Conservation (phyloP, 257 asterid genomes). For the Solanum pennellii region DNA sequence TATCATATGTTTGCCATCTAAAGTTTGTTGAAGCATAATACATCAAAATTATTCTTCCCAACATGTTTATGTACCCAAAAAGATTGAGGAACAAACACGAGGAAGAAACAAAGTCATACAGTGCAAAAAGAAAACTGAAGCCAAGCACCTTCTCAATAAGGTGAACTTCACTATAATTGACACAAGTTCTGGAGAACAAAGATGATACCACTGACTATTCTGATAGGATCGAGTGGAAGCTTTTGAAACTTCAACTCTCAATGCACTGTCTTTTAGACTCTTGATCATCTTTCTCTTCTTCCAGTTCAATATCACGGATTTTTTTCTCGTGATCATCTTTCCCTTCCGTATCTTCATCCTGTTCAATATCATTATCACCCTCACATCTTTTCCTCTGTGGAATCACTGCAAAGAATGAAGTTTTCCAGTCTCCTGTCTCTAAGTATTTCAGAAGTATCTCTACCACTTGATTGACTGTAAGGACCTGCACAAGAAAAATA, state of each 20-base stretch:
- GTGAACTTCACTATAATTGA: not conserved
- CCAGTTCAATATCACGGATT: constrained; percentile 24
- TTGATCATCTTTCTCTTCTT: constrained; percentile 10
- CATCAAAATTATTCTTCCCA: not conserved
- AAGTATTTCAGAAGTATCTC: constrained; percentile 77
- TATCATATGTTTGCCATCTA: not conserved
- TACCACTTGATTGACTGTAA: constrained; percentile 88
- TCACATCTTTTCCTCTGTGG: constrained; percentile 86
- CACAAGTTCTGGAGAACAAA: not conserved
- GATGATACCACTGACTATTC: not conserved
- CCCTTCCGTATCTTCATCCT: constrained; percentile 6
- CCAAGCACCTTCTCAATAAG: not conserved
- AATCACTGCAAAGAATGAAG: constrained; percentile 68
- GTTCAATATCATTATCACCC: constrained; percentile 19
- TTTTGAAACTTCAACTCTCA: constrained; percentile 8
- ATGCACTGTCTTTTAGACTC: constrained; percentile 46
- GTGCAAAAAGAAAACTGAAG: not conserved
- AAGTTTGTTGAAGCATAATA: not conserved
- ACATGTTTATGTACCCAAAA: not conserved
- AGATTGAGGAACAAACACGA: not conserved
- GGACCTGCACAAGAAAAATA: constrained; percentile 41
- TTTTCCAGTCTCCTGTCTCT: constrained; percentile 79
- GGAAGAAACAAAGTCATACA: not conserved
- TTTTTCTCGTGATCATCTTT: constrained; percentile 20
- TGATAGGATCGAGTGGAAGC: not conserved